Conservation (phyloP, 176 grass and related monocot genomes). For the Avena atlantica region DNA sequence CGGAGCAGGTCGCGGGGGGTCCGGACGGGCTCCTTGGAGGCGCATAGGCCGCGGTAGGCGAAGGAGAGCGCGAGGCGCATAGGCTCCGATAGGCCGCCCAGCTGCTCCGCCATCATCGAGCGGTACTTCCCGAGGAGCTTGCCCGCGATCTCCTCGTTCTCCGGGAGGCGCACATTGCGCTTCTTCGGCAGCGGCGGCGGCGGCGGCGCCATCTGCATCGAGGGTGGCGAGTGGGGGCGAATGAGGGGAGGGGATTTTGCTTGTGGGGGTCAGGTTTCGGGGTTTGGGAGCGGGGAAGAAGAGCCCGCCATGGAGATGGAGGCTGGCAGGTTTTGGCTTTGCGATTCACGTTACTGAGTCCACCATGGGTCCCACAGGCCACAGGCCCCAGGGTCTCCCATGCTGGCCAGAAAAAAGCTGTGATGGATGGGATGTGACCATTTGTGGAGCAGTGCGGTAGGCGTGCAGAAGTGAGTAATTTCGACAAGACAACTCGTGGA, state of each 20-base stretch:
- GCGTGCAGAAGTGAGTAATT: no score
- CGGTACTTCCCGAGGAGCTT: conserved; percentile 64
- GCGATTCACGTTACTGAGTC: no score
- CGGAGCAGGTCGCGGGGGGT: conserved; percentile 61
- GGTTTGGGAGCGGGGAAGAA: background rate
- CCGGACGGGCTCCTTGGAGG: conserved; percentile 59
- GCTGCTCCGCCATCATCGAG: conserved; percentile 47
- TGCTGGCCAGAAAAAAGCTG: background rate
- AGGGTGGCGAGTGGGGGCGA: background rate
- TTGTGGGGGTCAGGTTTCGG: background rate
- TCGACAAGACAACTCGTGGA: background rate
- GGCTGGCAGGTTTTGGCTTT: background rate
- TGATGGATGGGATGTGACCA: background rate
- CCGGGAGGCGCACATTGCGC: conserved; percentile 48
- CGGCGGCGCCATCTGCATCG: conserved; percentile 32
- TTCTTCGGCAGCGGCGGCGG: conserved; percentile 32
- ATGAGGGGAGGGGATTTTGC: no score
- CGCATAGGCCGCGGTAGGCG: conserved; percentile 66
- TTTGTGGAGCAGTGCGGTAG: background rate
- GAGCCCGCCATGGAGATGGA: background rate
- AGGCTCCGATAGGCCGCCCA: conserved; percentile 56
- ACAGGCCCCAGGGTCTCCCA: no score
- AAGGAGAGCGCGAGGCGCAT: conserved; percentile 54
- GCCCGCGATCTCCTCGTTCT: conserved; percentile 73
- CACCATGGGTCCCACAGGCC: no score